A percentile compares a stretch with the other conserved stretches of the same genome.
Conservation (phyloP, 2,329 filamentous ascomycete genomes). For the Neobulgaria alba region DNA sequence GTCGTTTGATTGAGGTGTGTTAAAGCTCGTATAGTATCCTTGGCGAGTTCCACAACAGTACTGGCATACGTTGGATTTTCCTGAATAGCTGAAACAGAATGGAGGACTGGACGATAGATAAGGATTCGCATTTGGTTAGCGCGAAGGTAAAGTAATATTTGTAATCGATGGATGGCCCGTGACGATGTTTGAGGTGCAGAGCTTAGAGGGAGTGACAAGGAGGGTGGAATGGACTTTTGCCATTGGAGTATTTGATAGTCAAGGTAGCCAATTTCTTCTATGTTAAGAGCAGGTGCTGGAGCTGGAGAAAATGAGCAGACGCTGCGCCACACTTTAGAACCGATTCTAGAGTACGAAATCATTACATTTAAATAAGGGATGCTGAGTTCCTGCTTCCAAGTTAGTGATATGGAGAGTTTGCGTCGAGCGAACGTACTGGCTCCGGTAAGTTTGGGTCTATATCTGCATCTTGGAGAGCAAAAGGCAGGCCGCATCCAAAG, state of each 20-base stretch:
- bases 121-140: slow-evolving; percentile 86
- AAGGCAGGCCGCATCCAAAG: slow-evolving; percentile 82
- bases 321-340: slow-evolving; percentile 78
- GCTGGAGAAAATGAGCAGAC: slow-evolving; percentile 35
- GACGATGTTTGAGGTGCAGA: slow-evolving; percentile 34
- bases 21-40: slow-evolving; percentile 66
- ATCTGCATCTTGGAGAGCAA: slow-evolving; percentile 75
- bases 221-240: slow-evolving; percentile 65
- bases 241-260: slow-evolving; percentile 81
- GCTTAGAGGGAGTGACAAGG: slow-evolving; percentile 43
- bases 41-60: slow-evolving; percentile 64
- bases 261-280: slow-evolving; percentile 68
- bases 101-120: slow-evolving; percentile 79
- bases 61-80: slow-evolving; percentile 66
- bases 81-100: slow-evolving; percentile 76
- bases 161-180: slow-evolving; percentile 54
- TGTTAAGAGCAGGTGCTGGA: slow-evolving; percentile 29
- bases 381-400: slow-evolving; percentile 13
- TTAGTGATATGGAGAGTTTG: slow-evolving; percentile 18
- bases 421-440: slow-evolving; percentile 49
- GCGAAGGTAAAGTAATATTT: slow-evolving; percentile 76
- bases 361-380: slow-evolving; percentile 70
- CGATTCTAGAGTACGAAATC: slow-evolving; percentile 75
- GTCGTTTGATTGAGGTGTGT: slow-evolving; percentile 63
- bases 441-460: slow-evolving; percentile 73